Base-by-base conservation (phyloP, 345 rosid species). In the Passiflora organensis region DNA sequence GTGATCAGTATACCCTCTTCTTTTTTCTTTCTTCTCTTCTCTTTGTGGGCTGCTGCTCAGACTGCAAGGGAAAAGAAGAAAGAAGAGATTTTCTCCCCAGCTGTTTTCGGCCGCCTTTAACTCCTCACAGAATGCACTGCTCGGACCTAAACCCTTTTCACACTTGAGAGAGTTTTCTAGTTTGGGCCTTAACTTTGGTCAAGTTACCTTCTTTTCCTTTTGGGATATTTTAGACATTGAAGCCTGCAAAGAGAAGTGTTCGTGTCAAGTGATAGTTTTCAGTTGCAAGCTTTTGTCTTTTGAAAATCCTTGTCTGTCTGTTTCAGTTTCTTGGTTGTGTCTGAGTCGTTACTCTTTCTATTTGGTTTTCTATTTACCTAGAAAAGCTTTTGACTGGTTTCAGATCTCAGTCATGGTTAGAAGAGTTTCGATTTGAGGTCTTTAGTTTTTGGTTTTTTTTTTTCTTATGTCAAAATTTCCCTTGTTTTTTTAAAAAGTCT, bases 371-470 rank as follows among this genome's bases (percentile, higher is more conserved):
- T 36, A 39, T 47, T 51, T 58, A 61, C 34, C 51, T 44, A 1
- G 48, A 59, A 56, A 50, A 58, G 13, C 14, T 41, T 8, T 11
- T 41, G 44, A 37, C 17, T 36, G 60, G 63, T 34, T 62, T 59
- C 41, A 64, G 78, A 79, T 79, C 71, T 76, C 63, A 39, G 17
- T 51, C 4, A 34, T 39, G 51, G 59, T 55, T n/a, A 9, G 17
- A 71, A 58, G 76, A 66, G 59, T 63, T 69, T 44, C 48, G 51
- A 1, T 28, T 51, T 16, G 37, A 18, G 38, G 21, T 18, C 8
- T 13, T 24, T 32, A 23, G 23, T 19, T 48, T 48, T 34, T 6
- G 17, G 45, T 18, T 38, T 53, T 49, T 36, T 19, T 45, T 18
- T 38, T 53, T 49, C 42, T 19, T 45, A 39, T 49, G 59, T 32